Base-by-base conservation (phyloP, 768 basidiomycete genomes). In the Pholiota microspora region DNA sequence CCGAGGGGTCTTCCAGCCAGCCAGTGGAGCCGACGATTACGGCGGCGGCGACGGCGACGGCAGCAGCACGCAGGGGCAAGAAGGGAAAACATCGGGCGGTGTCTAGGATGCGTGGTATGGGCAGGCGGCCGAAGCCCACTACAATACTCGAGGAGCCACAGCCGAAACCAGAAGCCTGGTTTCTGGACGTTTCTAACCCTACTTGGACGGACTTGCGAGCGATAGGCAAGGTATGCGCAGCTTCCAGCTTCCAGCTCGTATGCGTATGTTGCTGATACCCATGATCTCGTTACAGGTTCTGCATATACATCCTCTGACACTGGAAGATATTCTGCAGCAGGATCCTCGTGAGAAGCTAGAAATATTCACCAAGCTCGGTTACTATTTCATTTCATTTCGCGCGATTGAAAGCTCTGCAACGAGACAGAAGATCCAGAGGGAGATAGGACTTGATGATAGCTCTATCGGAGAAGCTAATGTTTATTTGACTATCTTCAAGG, bases 271-370 rank as follows among this genome's bases (percentile, higher is more conserved):
- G 35, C 24, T 42, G 18, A 16, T 42, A 10, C 2, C 16, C 23
- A 24, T 51, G 23, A 21, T 45, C 25, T 46, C 59, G 31, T 40
- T 38, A 12, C 61, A 94, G 92, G 71, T 91, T 15, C 74, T 96
- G 23, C 90, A 92, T 57, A 78, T 98, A 0, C 95, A 98, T 68
- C 95, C 95, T 0, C 73, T 98, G 44, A 96, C 94, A 0, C 77
- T 97, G 10, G 95, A 98, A 69, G 94, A 98, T 70, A 92, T 96
- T 42, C 71, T 98, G 7, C 90, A 92, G 56, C 87, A 90, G 70
- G 94, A 98, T 56, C 88, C 92, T 13, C 80, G 93, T 34, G 95
- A 97, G 70, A 98, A 98, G 70, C 71, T 96, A 15, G 94, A 97
- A 64, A 72, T 86, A 16, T 96, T 95, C 65, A 83, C 89, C 0